Evolutionary conservation across 1,139 yeast species (phyloP).

Genomic region (Saccharomyces hybrid): DNA sequence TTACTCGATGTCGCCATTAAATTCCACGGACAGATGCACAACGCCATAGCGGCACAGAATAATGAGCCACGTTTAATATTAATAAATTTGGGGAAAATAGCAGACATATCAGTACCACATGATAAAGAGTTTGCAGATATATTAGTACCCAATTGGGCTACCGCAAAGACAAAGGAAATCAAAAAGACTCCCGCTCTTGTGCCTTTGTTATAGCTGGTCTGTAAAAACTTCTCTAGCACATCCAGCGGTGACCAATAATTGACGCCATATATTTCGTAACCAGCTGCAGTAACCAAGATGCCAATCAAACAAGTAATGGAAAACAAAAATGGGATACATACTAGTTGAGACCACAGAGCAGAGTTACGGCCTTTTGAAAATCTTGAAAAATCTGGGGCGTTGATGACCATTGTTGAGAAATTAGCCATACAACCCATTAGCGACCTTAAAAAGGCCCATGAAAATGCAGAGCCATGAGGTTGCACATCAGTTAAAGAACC

Average conservation of each 20-base stretch:
- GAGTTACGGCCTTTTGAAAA: slow-evolving; percentile 53
- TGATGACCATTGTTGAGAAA: slow-evolving; percentile 78
- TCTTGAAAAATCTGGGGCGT: slow-evolving; percentile 86
- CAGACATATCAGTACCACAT: slow-evolving; percentile 87
- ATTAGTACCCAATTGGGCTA: slow-evolving; percentile 89
- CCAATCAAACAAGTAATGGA: slow-evolving; percentile 80
- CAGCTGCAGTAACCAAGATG: slow-evolving; percentile 77
- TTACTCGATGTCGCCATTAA: slow-evolving; percentile 63
- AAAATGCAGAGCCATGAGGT: slow-evolving; percentile 24
- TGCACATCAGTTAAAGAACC: slow-evolving; percentile 21
- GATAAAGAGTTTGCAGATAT: slow-evolving; percentile 83
- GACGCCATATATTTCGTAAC: slow-evolving; percentile 58
- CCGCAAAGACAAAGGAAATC: slow-evolving; percentile 65
- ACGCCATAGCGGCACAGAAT: slow-evolving; percentile 70
- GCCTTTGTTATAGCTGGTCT: slow-evolving; percentile 51
- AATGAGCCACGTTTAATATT: slow-evolving; percentile 80
- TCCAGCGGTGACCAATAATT: slow-evolving; percentile 84
- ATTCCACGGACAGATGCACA: slow-evolving; percentile 85
- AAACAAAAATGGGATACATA: slow-evolving; percentile 70
- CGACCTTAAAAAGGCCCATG: slow-evolving; percentile 79
- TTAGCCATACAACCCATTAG: slow-evolving; percentile 75
- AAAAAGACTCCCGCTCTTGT: slow-evolving; percentile 85
- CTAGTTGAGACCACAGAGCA: slow-evolving; percentile 46
- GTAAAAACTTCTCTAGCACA: slow-evolving; percentile 58
- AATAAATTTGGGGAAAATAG: slow-evolving; percentile 67